Evolutionary conservation across 352 stramenopile species (phyloP).

Genomic region (Pythium brassicae): DNA sequence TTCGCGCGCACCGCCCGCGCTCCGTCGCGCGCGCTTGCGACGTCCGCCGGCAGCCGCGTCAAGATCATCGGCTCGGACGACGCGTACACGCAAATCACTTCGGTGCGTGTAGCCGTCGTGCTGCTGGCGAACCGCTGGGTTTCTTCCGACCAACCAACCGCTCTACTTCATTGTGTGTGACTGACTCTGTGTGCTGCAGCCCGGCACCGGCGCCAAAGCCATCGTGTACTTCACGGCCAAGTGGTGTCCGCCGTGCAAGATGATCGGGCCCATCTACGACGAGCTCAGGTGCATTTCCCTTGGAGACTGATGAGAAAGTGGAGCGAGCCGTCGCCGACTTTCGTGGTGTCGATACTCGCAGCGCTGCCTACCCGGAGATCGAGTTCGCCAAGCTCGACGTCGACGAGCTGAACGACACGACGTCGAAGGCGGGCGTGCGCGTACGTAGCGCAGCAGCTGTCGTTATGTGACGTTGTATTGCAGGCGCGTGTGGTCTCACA

Average conservation of each 20-base stretch:
- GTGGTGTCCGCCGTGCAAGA: constrained; percentile 91
- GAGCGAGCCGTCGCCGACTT: too few species aligned
- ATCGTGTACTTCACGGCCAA: constrained; percentile 89
- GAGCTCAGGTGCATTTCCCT: constrained; percentile 59
- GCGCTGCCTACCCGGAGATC: constrained; percentile 54
- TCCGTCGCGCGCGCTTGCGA: constrained; percentile 23
- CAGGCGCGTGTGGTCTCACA: background rate
- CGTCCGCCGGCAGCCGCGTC: constrained; percentile 51
- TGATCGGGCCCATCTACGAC: constrained; percentile 87
- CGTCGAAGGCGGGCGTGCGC: constrained; percentile 71
- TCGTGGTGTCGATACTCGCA: constrained; percentile 11
- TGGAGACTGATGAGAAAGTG: background rate
- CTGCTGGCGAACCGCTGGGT: background rate
- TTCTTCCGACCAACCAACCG: background rate
- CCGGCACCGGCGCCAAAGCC: constrained; percentile 57
- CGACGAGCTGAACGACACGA: constrained; percentile 77
- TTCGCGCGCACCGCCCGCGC: constrained; percentile 21
- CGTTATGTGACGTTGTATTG: background rate
- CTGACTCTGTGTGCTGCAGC: constrained; percentile 19
- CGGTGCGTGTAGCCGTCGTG: constrained; percentile 27
- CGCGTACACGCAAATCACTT: constrained; percentile 63
- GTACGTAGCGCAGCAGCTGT: constrained; percentile 30
- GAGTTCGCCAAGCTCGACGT: constrained; percentile 87
- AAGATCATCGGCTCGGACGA: constrained; percentile 74
- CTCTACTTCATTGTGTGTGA: background rate